Conservation (phyloP, 495 filamentous ascomycete species). For the Gamarada debralockiae region DNA sequence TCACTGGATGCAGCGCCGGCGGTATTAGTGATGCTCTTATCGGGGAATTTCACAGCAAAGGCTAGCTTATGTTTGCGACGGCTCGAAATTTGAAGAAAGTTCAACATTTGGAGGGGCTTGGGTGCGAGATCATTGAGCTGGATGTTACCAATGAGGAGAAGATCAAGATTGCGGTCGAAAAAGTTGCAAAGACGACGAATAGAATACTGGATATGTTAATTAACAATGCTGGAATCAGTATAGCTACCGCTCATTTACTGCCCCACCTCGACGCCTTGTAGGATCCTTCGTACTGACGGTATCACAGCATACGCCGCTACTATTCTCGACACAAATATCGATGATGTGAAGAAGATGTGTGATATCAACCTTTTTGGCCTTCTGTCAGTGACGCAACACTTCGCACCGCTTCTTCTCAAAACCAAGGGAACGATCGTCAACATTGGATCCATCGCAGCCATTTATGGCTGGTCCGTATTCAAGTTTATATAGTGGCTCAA, state of each 20-base stretch:
- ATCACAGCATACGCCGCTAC: constrained; percentile 32
- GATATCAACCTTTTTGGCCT: constrained; percentile 51
- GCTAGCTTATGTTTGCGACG: constrained; percentile 40
- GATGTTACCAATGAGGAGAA: constrained; percentile 41
- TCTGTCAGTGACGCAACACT: constrained; percentile 49
- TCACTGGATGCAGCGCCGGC: constrained; percentile 44
- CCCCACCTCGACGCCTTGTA: neutral
- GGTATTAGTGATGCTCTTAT: constrained; percentile 41
- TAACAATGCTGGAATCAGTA: constrained; percentile 50
- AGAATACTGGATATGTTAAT: constrained; percentile 46
- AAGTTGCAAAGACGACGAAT: constrained; percentile 17
- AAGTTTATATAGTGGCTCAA: too few species aligned
- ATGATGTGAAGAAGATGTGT: constrained; percentile 38
- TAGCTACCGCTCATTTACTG: too few species aligned
- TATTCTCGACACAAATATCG: constrained; percentile 44
- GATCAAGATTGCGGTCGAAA: constrained; percentile 33
- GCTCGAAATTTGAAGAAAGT: constrained; percentile 39
- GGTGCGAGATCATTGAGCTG: constrained; percentile 41
- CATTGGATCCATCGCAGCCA: constrained; percentile 47
- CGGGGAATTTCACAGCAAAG: constrained; percentile 30
- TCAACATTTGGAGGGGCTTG: constrained; percentile 29
- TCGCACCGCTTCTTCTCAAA: constrained; percentile 45
- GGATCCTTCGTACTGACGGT: neutral
- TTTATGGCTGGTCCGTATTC: too few species aligned
- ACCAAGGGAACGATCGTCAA: constrained; percentile 44